Base-by-base conservation (phyloP, 352 stramenopile species). In the Phytophthora pistaciae region DNA sequence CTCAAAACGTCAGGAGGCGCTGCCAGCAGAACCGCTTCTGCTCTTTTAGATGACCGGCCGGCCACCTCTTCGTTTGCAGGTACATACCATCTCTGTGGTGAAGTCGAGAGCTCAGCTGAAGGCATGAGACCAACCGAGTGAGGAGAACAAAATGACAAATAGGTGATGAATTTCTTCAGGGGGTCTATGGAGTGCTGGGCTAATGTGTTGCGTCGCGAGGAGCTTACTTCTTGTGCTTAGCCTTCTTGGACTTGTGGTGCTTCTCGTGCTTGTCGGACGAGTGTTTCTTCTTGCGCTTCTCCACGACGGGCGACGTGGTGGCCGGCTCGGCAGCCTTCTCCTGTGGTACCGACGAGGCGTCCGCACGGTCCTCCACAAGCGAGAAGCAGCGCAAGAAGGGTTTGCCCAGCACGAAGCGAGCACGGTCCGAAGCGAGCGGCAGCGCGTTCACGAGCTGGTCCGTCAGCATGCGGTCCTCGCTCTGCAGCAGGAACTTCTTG, bases 361-460 rank as follows among this genome's bases (percentile, higher is more conserved):
- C 65, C 11, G 56, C 36, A 31, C 80, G 77, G 55, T 91, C 68
- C 55, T 92, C 75, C 14, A 95, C 77, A 10, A 95, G 75, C 33
- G 88, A 93, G 50, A 93, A 92, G 56, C 82, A 91, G 53, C 83
- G 82, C 44, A 84, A 75, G 61, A 95, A 95, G 0, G 87, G 87
- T 64, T 93, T 93, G 49, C 79, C 87, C 13, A 95, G 75, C 48
- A 83, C 78, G 27, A 90, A 93, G 6, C 79, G 84, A 52, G 80
- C 75, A 54, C 84, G 87, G 57, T 95, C 73, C 33, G 77, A 73
- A 1, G 83, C 78, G 6, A 82, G 59, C 18, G 87, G 85, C 58
- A 95, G 85, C 10, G 87, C 87, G 56, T 95, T 95, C 59, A 91
- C 85, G 31, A 95, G 77, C 68, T 93, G 87, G n/a, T 85, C 75